Evolutionary conservation across 2,329 filamentous ascomycete genomes (phyloP).

Genomic region (Verticillium nonalfalfae): DNA sequence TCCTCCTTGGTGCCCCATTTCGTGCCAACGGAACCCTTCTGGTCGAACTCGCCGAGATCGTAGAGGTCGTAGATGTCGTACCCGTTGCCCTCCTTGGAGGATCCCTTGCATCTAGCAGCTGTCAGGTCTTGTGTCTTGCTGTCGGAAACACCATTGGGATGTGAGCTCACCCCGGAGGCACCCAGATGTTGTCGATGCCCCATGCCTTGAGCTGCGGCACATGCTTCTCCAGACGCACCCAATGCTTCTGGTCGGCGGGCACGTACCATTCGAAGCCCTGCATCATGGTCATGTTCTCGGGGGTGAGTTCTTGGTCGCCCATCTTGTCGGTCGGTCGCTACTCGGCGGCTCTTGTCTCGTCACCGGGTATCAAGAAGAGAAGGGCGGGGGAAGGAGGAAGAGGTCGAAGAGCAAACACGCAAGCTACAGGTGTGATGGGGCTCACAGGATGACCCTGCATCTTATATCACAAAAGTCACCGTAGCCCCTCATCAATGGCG

Average conservation of each 20-base stretch:
- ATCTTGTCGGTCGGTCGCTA: slow-evolving; percentile 2
- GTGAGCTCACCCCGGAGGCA: slow-evolving; percentile 51
- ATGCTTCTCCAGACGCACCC: slow-evolving; percentile 50
- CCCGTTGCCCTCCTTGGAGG: slow-evolving; percentile 57
- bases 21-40: slow-evolving; percentile 57
- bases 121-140: background rate
- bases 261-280: slow-evolving; percentile 73
- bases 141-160: background rate
- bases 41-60: slow-evolving; percentile 68
- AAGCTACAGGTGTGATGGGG: background rate
- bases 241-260: slow-evolving; percentile 57
- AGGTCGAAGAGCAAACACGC: background rate
- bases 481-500: background rate
- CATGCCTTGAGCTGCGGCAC: slow-evolving; percentile 52
- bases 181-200: slow-evolving; percentile 61
- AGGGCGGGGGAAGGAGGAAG: background rate
- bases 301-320: slow-evolving; percentile 15
- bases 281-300: slow-evolving; percentile 52
- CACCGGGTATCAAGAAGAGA: background rate
- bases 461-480: background rate
- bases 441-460: background rate
- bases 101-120: slow-evolving; percentile 51
- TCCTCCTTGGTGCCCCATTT: slow-evolving; percentile 67
- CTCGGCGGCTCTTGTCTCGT: background rate
- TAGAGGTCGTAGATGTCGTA: slow-evolving; percentile 66